Evolutionary conservation across 441 rosid species (phyloP).

Genomic region (Erysimum cheiri): DNA sequence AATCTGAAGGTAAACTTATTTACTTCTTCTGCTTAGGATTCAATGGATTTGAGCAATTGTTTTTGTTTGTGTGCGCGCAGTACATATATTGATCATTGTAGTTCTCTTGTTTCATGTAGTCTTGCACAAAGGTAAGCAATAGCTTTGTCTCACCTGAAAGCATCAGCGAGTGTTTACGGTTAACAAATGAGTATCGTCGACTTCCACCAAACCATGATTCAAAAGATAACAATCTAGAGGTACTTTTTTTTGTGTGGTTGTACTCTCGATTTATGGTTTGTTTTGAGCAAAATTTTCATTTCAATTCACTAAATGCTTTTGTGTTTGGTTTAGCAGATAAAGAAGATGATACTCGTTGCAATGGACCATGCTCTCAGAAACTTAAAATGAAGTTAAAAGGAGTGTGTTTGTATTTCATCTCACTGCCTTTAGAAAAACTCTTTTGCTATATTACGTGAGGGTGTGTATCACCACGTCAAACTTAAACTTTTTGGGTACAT

Average conservation of each 20-base stretch:
- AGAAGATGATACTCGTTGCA: slow-evolving; percentile 39
- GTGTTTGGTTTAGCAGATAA: slow-evolving; percentile 27
- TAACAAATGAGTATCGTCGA: slow-evolving; percentile 73
- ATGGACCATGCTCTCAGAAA: slow-evolving; percentile 21
- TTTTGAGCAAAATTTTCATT: background rate
- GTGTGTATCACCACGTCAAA: too few relatives aligned
- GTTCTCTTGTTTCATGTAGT: slow-evolving; percentile 47
- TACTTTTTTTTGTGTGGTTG: background rate
- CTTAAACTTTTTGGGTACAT: too few relatives aligned
- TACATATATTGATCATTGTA: background rate
- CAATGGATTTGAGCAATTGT: background rate
- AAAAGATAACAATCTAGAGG: slow-evolving; percentile 83
- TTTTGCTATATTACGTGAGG: too few relatives aligned
- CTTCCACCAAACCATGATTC: slow-evolving; percentile 69
- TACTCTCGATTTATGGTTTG: background rate
- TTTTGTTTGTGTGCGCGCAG: too few relatives aligned
- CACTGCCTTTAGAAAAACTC: too few relatives aligned
- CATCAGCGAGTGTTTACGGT: slow-evolving; percentile 63
- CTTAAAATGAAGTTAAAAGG: background rate
- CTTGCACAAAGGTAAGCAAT: slow-evolving; percentile 77
- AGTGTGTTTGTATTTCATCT: slow-evolving; percentile 17
- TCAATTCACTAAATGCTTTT: background rate
- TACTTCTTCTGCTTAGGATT: background rate
- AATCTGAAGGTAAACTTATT: slow-evolving; percentile 31
- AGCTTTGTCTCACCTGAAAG: slow-evolving; percentile 87